Evolutionary conservation across 2,329 filamentous ascomycete species (phyloP).

Genomic region (Ascochyta lentis): DNA sequence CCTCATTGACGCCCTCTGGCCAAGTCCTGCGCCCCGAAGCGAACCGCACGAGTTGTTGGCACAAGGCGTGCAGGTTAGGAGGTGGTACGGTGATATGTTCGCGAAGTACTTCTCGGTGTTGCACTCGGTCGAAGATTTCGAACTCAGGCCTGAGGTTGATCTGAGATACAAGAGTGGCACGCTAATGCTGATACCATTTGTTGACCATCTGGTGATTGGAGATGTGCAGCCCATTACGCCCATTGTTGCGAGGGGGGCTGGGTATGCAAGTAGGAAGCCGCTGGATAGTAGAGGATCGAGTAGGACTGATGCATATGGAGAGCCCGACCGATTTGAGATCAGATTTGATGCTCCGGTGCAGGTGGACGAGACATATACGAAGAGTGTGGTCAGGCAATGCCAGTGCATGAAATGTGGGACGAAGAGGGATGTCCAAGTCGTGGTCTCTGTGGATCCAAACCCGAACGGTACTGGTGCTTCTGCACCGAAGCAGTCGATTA

Average conservation of each 20-base stretch:
- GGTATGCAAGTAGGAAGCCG: conserved; percentile 35
- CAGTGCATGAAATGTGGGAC: conserved; percentile 47
- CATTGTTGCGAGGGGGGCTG: conserved; percentile 41
- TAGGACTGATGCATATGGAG: conserved; percentile 30
- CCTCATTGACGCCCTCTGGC: conserved; percentile 46
- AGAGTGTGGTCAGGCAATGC: conserved; percentile 41
- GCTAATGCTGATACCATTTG: conserved; percentile 45
- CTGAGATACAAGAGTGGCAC: conserved; percentile 37
- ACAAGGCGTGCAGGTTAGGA: conserved; percentile 43
- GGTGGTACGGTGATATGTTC: conserved; percentile 50
- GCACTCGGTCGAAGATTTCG: conserved; percentile 41
- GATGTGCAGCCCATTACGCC: conserved; percentile 44
- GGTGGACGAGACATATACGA: conserved; percentile 39
- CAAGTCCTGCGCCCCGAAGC: conserved; percentile 38
- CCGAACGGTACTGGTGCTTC: conserved; percentile 18
- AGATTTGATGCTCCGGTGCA: conserved; percentile 43
- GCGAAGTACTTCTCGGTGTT: conserved; percentile 45
- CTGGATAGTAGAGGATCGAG: conserved; percentile 24
- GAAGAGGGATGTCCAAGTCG: conserved; percentile 43
- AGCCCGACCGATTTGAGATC: conserved; percentile 42
- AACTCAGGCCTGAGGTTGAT: conserved; percentile 41
- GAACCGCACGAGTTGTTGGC: conserved; percentile 36
- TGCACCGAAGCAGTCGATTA: conserved; percentile 21
- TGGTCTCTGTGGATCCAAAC: conserved; percentile 43
- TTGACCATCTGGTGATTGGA: conserved; percentile 45